Conservation (phyloP, 768 basidiomycete genomes). For the Rhizopogon vinicolor region DNA sequence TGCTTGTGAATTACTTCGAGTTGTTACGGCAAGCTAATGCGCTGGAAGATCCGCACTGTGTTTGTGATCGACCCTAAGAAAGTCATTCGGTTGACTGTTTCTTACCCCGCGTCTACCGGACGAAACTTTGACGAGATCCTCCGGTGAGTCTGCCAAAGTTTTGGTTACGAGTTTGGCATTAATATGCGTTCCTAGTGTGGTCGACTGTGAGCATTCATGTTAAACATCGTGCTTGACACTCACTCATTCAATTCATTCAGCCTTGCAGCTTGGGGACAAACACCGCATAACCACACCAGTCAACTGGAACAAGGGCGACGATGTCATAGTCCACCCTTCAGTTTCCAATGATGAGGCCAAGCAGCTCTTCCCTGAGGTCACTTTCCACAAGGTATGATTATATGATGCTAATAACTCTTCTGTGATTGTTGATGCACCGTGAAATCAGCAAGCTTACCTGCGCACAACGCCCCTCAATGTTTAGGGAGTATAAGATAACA, state of each 20-base stretch:
- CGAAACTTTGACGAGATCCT: constrained; percentile 83
- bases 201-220: constrained; percentile 55
- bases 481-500: constrained; percentile 8
- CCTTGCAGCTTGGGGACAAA: constrained; percentile 89
- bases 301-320: constrained; percentile 92
- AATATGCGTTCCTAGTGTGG: constrained; percentile 38
- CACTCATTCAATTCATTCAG: constrained; percentile 19
- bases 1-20: neutral
- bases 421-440: constrained; percentile 1
- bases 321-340: constrained; percentile 87
- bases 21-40: neutral
- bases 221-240: neutral
- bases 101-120: constrained; percentile 95
- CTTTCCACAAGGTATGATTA: constrained; percentile 65
- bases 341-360: constrained; percentile 88
- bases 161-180: constrained; percentile 6
- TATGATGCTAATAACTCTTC: neutral
- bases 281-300: constrained; percentile 84
- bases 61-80: constrained; percentile 98
- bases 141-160: constrained; percentile 30
- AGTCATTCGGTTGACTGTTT: constrained; percentile 81
- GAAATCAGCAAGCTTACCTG: constrained; percentile 67
- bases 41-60: constrained; percentile 82
- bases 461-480: constrained; percentile 63
- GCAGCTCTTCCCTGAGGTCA: constrained; percentile 82